Percentiles rank a stretch among this genome's conserved stretches.
phyloP scores from a whole-genome alignment of 768 basidiomycete species.

The Leucocoprinus birnbaumii region DNA sequence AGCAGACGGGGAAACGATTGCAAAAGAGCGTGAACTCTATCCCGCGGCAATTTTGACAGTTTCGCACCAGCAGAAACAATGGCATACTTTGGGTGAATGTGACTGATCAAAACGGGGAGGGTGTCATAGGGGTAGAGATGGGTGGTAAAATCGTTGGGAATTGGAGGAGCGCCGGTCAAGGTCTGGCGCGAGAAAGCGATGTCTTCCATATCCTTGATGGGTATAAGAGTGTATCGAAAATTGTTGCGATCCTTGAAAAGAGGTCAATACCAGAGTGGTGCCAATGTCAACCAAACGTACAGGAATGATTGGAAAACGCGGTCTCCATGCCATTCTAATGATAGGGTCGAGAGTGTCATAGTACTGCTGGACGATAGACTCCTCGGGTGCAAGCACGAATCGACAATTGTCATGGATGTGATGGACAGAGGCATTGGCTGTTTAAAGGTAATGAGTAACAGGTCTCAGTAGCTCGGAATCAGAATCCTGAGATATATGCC shows the following conservation, averaged over 20 bases:
- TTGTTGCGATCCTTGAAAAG: constrained; percentile 3
- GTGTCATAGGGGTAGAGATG: constrained; percentile 13
- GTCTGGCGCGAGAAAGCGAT: constrained; percentile 2
- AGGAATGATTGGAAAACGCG: constrained; percentile 5
- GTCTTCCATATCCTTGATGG: constrained; percentile 8
- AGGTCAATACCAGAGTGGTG: constrained; percentile 2
- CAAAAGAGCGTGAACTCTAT: neutral
- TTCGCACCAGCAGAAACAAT: constrained; percentile 5
- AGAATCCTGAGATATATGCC: neutral
- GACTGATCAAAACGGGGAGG: constrained; percentile 9
- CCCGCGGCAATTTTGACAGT: neutral
- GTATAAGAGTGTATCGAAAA: constrained; percentile 11
- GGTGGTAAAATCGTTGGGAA: neutral
- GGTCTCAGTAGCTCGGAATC: neutral
- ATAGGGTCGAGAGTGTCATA: neutral
- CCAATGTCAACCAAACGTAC: neutral
- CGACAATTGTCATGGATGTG: constrained; percentile 2
- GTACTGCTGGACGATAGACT: constrained; percentile 4
- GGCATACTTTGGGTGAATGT: constrained; percentile 14
- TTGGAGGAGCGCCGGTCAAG: neutral
- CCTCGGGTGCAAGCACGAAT: constrained; percentile 3
- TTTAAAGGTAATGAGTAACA: constrained; percentile 4
- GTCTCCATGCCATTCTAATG: neutral
- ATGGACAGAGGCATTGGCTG: constrained; percentile 5
- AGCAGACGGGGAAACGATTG: constrained; percentile 4